Base-by-base conservation (phyloP, 768 basidiomycete genomes). In the Tremella fuciformis region DNA sequence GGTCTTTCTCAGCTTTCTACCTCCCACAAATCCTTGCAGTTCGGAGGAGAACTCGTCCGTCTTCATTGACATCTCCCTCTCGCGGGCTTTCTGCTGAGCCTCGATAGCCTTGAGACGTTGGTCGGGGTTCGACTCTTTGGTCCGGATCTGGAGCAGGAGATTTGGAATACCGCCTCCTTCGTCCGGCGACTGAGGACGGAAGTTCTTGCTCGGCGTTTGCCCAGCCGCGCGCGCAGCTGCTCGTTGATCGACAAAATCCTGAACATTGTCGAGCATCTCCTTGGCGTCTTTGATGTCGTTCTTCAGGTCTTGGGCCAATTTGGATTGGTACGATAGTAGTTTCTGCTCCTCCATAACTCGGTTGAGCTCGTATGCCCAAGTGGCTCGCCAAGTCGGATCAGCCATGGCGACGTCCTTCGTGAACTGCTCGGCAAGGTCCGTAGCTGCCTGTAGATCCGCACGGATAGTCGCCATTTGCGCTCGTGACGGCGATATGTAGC, bases 351-450 rank as follows among this genome's bases (percentile, higher is more conserved):
- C 92, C 58, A 97, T 88, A 56, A 99, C 92, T 64, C 91, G 90
- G 81, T 91, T 88, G 73, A 99, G 76, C 79, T 99, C 94, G 72
- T 90, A 86, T 70, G 89, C 88, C 94, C 94, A 99, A 18, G 92
- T 97, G 82, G 93, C 91, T 81, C 93, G 89, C 94, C 94, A 99
- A 83, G 89, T 90, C 42, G 94, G 91, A 70, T 88, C 91, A 70
- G 93, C 83, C 11, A 89, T 88, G 66, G 86, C 84, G 65, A 97
- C 88, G 76, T 94, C 90, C 66, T 86, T 85, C 69, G 84, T 84
- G 58, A 98, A 80, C 68, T 84, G 86, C 61, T 85, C 82, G 44
- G 97, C 81, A 78, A 92, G 87, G 9, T 78, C 76, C 16, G 84
- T 82, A 24, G 86, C 83, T 19, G 82, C 77, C 25, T 82, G 81